phyloP scores from a whole-genome alignment of 1,284 basidiomycete species.

The Austroboletus niveus region DNA sequence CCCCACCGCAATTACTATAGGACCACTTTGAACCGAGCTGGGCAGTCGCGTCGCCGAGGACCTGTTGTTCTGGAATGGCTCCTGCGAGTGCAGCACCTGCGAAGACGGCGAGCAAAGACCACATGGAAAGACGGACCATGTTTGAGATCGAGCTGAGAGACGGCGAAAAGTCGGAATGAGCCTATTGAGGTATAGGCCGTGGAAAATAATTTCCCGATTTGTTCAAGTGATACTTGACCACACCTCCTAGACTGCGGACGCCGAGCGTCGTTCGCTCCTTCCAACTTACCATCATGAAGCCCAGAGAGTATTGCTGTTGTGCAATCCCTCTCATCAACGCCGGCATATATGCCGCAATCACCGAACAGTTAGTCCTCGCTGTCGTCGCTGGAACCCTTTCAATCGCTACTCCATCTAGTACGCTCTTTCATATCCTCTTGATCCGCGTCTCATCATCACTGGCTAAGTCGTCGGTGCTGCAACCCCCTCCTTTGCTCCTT shows the following conservation, averaged over 20 bases:
- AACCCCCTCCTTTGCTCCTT: slow-evolving; percentile 72
- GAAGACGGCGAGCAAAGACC: slow-evolving; percentile 39
- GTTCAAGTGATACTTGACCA: not conserved
- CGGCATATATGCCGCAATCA: slow-evolving; percentile 80
- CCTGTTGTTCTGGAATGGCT: slow-evolving; percentile 39
- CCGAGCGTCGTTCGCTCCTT: not conserved
- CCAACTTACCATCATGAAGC: slow-evolving; percentile 44
- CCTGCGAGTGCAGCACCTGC: slow-evolving; percentile 34
- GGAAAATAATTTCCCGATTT: slow-evolving; percentile 17
- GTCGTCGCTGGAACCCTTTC: slow-evolving; percentile 76
- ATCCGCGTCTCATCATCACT: slow-evolving; percentile 6
- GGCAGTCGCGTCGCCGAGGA: slow-evolving; percentile 35
- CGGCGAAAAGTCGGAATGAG: no score
- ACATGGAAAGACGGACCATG: slow-evolving; percentile 45
- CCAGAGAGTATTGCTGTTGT: slow-evolving; percentile 76
- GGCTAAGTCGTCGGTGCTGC: slow-evolving; percentile 78
- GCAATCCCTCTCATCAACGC: slow-evolving; percentile 85
- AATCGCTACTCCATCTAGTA: slow-evolving; percentile 77
- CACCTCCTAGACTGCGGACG: not conserved
- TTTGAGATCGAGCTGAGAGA: slow-evolving; percentile 4
- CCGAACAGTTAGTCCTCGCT: slow-evolving; percentile 71
- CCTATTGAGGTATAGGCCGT: slow-evolving; percentile 8
- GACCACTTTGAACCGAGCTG: slow-evolving; percentile 48
- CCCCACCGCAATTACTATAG: slow-evolving; percentile 60
- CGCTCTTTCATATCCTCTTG: not conserved